Evolutionary conservation across 192 early-diverging fungal species (phyloP), one percentile per base, ranked within the genome.

Genomic region (Linderina pennispora): DNA sequence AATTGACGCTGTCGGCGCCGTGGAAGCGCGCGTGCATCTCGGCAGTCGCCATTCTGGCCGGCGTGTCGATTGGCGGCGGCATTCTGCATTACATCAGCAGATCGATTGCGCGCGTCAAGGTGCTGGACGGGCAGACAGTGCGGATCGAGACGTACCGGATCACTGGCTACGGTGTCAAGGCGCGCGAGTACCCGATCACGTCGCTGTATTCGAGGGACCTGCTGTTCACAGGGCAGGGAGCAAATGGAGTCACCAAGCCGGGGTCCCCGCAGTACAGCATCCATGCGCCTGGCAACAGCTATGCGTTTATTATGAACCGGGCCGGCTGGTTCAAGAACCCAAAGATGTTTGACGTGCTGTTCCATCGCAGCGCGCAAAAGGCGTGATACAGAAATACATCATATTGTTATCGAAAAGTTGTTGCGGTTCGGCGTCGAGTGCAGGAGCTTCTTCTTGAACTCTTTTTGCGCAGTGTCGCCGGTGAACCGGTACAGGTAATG

Each of bases 381-480:
- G 18, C 26, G 36, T 20, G 41, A n/a, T 36, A 41, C 14, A 26
- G 15, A 25, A 21, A 22, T 40, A n/a, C 16, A 6, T 28, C 18
- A 60, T 20, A 80, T 46, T 8, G 80, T 74, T 40, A 90, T 79
- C 6, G 76, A 70, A 77, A 90, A 90, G 48, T 90, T 90, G 52
- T 90, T 90, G 32, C 80, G 48, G 19, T 68, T 75, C 4, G 66
- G 52, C 22, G 76, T 81, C n/a, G 81, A 77, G 40, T 79, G 62
- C 14, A 87, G 56, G 23, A 88, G 66, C 36, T 78, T 80, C 50
- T 90, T 90, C 18, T 77, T 74, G 39, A 76, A 83, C 8, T 20
- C 15, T 36, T 21, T 8, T 44, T 16, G 11, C 24, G 13, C 35
- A 42, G 40, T 18, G 46, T 36, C 1, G 26, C 8, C 11, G 23